Evolutionary conservation across 2,329 filamentous ascomycete species (phyloP).

Genomic region (Ophiosphaerella korrae): DNA sequence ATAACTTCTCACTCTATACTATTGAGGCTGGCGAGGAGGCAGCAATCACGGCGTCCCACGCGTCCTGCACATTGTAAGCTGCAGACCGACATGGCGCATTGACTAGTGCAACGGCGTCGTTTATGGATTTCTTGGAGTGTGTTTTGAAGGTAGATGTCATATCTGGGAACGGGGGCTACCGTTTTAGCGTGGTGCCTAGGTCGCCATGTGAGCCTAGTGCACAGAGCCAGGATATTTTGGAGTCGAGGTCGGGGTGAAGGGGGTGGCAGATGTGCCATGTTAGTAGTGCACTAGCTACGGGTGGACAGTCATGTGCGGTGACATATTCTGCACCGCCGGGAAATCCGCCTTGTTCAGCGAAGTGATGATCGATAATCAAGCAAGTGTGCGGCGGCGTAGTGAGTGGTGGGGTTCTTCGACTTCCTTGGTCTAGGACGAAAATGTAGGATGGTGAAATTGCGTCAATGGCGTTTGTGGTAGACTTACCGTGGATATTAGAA

Average conservation of each 20-base stretch:
- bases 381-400: slow-evolving; percentile 57
- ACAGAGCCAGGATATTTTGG: slow-evolving; percentile 64
- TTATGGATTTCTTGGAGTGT: slow-evolving; percentile 66
- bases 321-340: slow-evolving; percentile 61
- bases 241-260: slow-evolving; percentile 58
- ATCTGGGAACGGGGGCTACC: slow-evolving; percentile 69
- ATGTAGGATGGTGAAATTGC: slow-evolving; percentile 60
- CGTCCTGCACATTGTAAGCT: slow-evolving; percentile 63
- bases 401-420: slow-evolving; percentile 60
- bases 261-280: slow-evolving; percentile 67
- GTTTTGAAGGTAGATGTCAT: slow-evolving; percentile 65
- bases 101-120: slow-evolving; percentile 66
- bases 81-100: slow-evolving; percentile 69
- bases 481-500: slow-evolving; percentile 60
- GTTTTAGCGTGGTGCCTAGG: slow-evolving; percentile 67
- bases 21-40: slow-evolving; percentile 60
- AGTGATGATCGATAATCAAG: slow-evolving; percentile 70
- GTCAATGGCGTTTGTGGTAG: slow-evolving; percentile 59
- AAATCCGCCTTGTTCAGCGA: slow-evolving; percentile 61
- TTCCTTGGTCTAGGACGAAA: slow-evolving; percentile 70
- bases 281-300: slow-evolving; percentile 67
- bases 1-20: slow-evolving; percentile 55
- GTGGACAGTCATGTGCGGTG: slow-evolving; percentile 67
- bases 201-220: slow-evolving; percentile 70
- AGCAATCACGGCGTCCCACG: slow-evolving; percentile 63